phyloP scores from a whole-genome alignment of 768 basidiomycete genomes.

The Lactifluus volemus region DNA sequence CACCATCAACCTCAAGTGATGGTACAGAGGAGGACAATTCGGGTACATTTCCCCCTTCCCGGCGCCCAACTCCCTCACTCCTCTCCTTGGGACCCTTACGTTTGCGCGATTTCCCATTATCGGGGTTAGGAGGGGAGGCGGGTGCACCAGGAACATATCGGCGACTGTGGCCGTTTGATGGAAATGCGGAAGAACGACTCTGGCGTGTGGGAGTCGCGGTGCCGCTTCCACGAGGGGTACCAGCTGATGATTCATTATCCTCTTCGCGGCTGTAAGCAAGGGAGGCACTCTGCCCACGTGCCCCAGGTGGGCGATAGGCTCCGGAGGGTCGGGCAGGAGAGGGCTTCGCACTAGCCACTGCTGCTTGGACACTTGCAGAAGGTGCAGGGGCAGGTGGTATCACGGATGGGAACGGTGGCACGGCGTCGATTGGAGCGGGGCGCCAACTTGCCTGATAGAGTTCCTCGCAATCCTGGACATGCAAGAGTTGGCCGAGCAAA shows the following conservation, averaged over 20 bases:
- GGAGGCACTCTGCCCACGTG: constrained; percentile 82
- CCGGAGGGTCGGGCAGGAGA: constrained; percentile 61
- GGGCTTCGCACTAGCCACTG: constrained; percentile 45
- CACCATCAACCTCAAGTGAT: constrained; percentile 28
- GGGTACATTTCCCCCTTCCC: constrained; percentile 22
- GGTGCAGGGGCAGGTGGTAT: constrained; percentile 67
- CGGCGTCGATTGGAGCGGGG: constrained; percentile 57
- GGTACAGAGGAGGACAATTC: constrained; percentile 25
- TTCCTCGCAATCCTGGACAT: constrained; percentile 76
- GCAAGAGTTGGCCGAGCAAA: constrained; percentile 79
- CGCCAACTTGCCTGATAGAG: constrained; percentile 86
- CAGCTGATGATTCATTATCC: constrained; percentile 56
- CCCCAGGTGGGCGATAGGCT: constrained; percentile 91
- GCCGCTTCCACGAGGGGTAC: constrained; percentile 32
- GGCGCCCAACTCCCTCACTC: constrained; percentile 28
- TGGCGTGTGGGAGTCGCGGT: constrained; percentile 54
- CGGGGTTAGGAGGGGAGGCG: constrained; percentile 37
- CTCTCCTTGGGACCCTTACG: constrained; percentile 40
- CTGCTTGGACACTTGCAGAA: constrained; percentile 43
- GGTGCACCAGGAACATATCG: constrained; percentile 69
- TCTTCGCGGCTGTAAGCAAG: constrained; percentile 88
- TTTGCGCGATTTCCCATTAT: constrained; percentile 46
- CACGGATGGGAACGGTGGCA: constrained; percentile 54
- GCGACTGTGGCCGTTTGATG: constrained; percentile 34
- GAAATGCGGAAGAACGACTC: constrained; percentile 39